Conservation (phyloP, 805 yeast genomes). For the Hemisphaericaspora nanyangensis region DNA sequence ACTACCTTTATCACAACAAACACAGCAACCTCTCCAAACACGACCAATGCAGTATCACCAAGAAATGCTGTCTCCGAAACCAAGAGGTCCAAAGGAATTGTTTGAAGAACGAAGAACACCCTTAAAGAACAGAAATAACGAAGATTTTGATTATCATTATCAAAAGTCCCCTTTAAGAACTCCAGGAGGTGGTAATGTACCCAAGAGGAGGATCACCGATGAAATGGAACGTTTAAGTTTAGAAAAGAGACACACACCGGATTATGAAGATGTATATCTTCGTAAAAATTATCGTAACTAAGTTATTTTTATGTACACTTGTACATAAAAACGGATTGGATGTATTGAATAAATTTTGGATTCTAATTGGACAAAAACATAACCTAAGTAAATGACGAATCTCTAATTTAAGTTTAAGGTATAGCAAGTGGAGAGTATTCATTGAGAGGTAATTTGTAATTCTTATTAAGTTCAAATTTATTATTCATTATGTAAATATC, state of each 20-base stretch:
- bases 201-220: slow-evolving; percentile 37
- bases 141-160: slow-evolving; percentile 22
- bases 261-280: slow-evolving; percentile 36
- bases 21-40: slow-evolving; percentile 2
- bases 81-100: slow-evolving; percentile 39
- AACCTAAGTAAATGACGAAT: too few relatives aligned
- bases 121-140: slow-evolving; percentile 32
- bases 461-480: too few relatives aligned
- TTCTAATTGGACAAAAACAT: too few relatives aligned
- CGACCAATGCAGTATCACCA: slow-evolving; percentile 6
- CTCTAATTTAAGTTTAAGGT: too few relatives aligned
- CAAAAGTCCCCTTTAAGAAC: slow-evolving; percentile 11
- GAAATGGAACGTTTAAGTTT: slow-evolving; percentile 36
- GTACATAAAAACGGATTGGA: too few relatives aligned
- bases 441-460: too few relatives aligned
- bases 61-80: slow-evolving; percentile 19
- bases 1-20: slow-evolving; percentile 9
- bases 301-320: too few relatives aligned
- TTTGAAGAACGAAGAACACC: slow-evolving; percentile 33
- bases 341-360: too few relatives aligned
- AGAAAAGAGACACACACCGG: slow-evolving; percentile 39
- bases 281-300: too few relatives aligned
- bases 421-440: too few relatives aligned
- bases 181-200: slow-evolving; percentile 4
- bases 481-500: too few relatives aligned